Conservation (phyloP, 306 rosid species). For the Prunus armeniaca region DNA sequence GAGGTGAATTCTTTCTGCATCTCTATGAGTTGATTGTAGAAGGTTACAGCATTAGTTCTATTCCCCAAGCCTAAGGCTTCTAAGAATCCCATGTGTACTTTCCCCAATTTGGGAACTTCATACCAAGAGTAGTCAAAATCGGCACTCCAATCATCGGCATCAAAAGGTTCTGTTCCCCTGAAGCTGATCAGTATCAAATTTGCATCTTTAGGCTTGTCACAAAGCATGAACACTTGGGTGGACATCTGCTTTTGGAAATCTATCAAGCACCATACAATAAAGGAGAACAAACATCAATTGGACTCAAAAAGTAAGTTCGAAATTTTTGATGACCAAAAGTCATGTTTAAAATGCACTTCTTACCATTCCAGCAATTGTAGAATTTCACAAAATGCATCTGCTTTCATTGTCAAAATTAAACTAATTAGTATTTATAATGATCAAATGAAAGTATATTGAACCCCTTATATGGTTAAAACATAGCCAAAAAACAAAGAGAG, state of each 20-base stretch:
- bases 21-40: slow-evolving; percentile 35
- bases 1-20: slow-evolving; percentile 1
- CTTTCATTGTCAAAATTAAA: slow-evolving; percentile 12
- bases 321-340: not conserved
- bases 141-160: slow-evolving; percentile 69
- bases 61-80: slow-evolving; percentile 81
- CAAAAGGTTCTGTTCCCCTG: slow-evolving; percentile 76
- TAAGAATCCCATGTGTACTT: slow-evolving; percentile 72
- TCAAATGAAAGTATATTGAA: not conserved
- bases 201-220: slow-evolving; percentile 65
- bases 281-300: not conserved
- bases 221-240: slow-evolving; percentile 63
- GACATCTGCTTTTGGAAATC: slow-evolving; percentile 53
- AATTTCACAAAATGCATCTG: slow-evolving; percentile 82
- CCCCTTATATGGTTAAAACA: too few species aligned
- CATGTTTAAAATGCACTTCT: slow-evolving; percentile 10
- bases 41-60: slow-evolving; percentile 42
- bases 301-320: not conserved
- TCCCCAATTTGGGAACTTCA: slow-evolving; percentile 61
- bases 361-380: slow-evolving; percentile 74
- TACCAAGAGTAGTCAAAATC: slow-evolving; percentile 88
- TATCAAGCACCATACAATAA: slow-evolving; percentile 11
- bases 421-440: not conserved
- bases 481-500: not conserved
- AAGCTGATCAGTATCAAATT: slow-evolving; percentile 67